Evolutionary conservation across 2,329 filamentous ascomycete genomes (phyloP), one percentile per base, ranked within the genome.

Genomic region (Zasmidium angulare): DNA sequence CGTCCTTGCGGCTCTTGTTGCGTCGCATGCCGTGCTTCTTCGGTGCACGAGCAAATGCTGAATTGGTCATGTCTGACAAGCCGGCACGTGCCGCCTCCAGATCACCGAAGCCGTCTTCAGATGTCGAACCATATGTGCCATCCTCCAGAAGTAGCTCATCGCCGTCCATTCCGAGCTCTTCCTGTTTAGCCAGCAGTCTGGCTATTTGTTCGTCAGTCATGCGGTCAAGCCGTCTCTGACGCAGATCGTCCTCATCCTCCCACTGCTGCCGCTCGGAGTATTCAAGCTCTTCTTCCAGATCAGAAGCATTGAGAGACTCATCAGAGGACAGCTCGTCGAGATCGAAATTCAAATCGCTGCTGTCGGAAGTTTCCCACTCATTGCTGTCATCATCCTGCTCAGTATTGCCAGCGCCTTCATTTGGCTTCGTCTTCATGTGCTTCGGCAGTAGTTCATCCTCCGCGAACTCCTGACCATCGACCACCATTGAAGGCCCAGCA

Each of bases 171-270:
- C 87, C 88, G 2, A 89, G 76, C 69, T 87, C 84, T 71, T 85
- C 82, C 68, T 87, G 83, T 70, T 86, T 87, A 53, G 82, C 77
- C 26, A 89, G 72, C 22, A 88, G 74, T 43, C 81, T 78, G 43
- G 87, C 87, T 43, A 90, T 76, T 20, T 82, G 79, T 70, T 87
- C 86, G 62, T 91, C 86, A 9, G 84, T 81, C 66, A 81, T 75
- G 3, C 71, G 66, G 14, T 74, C 74, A 20, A 70, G 71, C 50
- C 71, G 68, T 61, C 77, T 66, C 64, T 76, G 60, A 59, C 74
- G 69, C 23, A 81, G 68, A 62, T 77, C 77, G 24, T 76, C 74
- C 50, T 77, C 74, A 49, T 76, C 74, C n/a, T 76, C 72, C 64
- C 69, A 71, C 55, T 69, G 66, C 52, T 76, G 69, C 55, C 62